These are phyloP conservation scores for Cubamyces lactineus DNA, from an alignment of 768 basidiomycete species.

Conservation along the genomic window DNA sequence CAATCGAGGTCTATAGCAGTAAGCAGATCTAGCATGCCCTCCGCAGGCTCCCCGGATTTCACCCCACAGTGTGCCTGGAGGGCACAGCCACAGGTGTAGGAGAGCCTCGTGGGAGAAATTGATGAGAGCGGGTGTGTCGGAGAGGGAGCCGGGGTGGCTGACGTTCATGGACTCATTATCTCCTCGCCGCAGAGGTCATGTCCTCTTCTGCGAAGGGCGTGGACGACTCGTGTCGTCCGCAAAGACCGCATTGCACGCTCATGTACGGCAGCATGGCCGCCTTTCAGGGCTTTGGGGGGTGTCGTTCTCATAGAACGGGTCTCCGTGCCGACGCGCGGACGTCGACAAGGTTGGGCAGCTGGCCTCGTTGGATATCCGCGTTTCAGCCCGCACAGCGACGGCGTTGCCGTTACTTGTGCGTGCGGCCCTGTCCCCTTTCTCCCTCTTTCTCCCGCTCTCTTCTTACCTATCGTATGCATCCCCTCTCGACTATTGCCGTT, in stretches of 20 bases:
- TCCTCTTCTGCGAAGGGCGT: not conserved
- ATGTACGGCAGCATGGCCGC: constrained; percentile 2
- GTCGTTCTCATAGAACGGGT: constrained; percentile 8
- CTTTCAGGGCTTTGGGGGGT: constrained; percentile 10
- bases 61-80: constrained; percentile 2
- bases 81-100: constrained; percentile 13
- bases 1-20: no score
- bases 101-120: not conserved
- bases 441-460: not conserved
- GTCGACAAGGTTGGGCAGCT: not conserved
- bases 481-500: not conserved
- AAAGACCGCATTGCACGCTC: constrained; percentile 15
- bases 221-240: constrained; percentile 14
- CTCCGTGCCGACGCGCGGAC: constrained; percentile 3
- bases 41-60: not conserved
- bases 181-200: not conserved
- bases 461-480: not conserved
- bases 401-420: constrained; percentile 1
- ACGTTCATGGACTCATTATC: not conserved
- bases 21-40: not conserved
- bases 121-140: not conserved
- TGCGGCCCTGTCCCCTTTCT: not conserved
- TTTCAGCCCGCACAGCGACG: constrained; percentile 16
- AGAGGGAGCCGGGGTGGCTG: not conserved
- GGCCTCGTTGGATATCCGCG: constrained; percentile 18